A percentile compares a stretch with the other conserved stretches of the same genome.
Conservation (phyloP, 2,329 filamentous ascomycete genomes). For the Xylaria sp. region DNA sequence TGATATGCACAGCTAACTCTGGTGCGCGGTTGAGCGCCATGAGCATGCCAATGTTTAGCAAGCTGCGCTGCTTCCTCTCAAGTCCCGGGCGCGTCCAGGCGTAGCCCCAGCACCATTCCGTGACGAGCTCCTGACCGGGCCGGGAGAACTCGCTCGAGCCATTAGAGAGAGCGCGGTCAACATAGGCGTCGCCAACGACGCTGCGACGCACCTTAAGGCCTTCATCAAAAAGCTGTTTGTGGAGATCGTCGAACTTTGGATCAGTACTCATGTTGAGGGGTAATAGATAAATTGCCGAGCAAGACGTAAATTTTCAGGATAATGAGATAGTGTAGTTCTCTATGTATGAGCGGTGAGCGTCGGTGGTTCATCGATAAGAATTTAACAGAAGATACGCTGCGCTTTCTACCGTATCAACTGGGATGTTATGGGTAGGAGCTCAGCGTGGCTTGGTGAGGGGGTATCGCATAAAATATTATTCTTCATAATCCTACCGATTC, state of each 20-base stretch:
- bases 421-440: neutral
- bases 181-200: slow-evolving; percentile 70
- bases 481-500: slow-evolving; percentile 22
- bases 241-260: slow-evolving; percentile 48
- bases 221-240: slow-evolving; percentile 68
- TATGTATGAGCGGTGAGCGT: neutral
- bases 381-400: neutral
- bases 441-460: slow-evolving; percentile 12
- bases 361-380: neutral
- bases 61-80: slow-evolving; percentile 66
- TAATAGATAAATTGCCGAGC: neutral
- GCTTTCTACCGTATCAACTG: neutral
- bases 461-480: slow-evolving; percentile 9
- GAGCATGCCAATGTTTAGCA: slow-evolving; percentile 72
- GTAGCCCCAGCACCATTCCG: slow-evolving; percentile 72
- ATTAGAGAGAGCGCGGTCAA: slow-evolving; percentile 65
- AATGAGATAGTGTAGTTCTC: too few relatives aligned
- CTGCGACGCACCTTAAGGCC: slow-evolving; percentile 68
- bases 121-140: slow-evolving; percentile 70
- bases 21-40: slow-evolving; percentile 66
- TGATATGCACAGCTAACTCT: slow-evolving; percentile 70
- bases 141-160: slow-evolving; percentile 67
- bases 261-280: slow-evolving; percentile 37
- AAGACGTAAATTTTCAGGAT: neutral
- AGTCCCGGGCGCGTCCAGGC: slow-evolving; percentile 72